Conservation (phyloP, 306 rosid species). For the Casuarina glauca region DNA sequence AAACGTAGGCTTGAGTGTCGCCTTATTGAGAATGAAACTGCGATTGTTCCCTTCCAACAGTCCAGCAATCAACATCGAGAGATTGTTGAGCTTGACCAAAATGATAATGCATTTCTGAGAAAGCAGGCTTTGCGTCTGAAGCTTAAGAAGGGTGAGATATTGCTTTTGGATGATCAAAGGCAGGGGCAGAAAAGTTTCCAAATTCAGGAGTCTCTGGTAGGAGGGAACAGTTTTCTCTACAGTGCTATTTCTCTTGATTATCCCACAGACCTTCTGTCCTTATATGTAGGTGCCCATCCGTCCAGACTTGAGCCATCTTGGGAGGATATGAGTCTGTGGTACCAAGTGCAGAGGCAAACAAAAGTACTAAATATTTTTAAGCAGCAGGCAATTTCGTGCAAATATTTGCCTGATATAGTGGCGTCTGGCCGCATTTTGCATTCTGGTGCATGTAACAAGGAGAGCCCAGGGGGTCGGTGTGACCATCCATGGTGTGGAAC, state of each 20-base stretch:
- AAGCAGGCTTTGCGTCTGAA: constrained; percentile 49
- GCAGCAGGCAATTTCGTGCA: constrained; percentile 69
- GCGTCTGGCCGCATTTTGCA: constrained; percentile 85
- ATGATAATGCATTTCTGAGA: constrained; percentile 35
- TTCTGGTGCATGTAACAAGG: constrained; percentile 74
- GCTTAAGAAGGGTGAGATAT: constrained; percentile 62
- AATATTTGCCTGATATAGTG: constrained; percentile 69
- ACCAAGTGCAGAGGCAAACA: constrained; percentile 93
- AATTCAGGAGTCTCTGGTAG: constrained; percentile 64
- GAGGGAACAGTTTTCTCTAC: constrained; percentile 65
- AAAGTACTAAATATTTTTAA: constrained; percentile 76
- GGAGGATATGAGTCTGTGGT: constrained; percentile 99
- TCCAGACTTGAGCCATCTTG: constrained; percentile 88
- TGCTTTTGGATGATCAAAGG: constrained; percentile 73
- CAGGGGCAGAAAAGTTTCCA: constrained; percentile 81
- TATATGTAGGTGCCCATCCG: constrained; percentile 81
- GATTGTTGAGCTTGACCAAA: constrained; percentile 74
- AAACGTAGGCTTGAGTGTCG: constrained; percentile 77
- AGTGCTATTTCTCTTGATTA: constrained; percentile 67
- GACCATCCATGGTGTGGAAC: constrained; percentile 94
- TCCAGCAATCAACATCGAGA: constrained; percentile 52
- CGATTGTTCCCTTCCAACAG: constrained; percentile 60
- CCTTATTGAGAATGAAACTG: constrained; percentile 54
- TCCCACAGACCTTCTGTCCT: constrained; percentile 53
- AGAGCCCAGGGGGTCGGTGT: constrained; percentile 72